phyloP scores from a whole-genome alignment of 2,329 filamentous ascomycete species.

The Malbranchea zuffiana region DNA sequence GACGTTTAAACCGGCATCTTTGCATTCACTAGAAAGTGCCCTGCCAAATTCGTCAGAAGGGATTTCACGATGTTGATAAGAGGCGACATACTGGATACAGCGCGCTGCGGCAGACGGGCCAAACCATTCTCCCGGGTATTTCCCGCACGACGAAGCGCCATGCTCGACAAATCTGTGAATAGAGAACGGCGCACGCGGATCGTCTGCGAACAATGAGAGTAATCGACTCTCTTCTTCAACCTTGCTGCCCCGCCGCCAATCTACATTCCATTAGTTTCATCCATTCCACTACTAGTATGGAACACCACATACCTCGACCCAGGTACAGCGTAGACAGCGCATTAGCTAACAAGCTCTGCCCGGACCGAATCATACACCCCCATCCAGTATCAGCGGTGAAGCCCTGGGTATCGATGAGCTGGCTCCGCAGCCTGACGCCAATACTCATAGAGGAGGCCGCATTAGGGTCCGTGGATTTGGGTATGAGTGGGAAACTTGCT shows the following conservation, averaged over 20 bases:
- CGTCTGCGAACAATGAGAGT: conserved; percentile 75
- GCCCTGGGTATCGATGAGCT: conserved; percentile 64
- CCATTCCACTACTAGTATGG: neutral
- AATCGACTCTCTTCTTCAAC: conserved; percentile 56
- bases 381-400: conserved; percentile 93
- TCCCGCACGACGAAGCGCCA: conserved; percentile 76
- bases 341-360: conserved; percentile 86
- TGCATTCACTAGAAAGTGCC: conserved; percentile 58
- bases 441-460: conserved; percentile 65
- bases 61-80: no score
- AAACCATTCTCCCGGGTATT: conserved; percentile 96
- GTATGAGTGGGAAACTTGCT: conserved; percentile 72
- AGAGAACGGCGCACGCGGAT: conserved; percentile 76
- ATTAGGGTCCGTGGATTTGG: conserved; percentile 63
- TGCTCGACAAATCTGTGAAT: conserved; percentile 90
- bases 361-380: conserved; percentile 98
- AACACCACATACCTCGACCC: conserved; percentile 55
- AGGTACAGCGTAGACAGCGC: conserved; percentile 60
- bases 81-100: conserved; percentile 80
- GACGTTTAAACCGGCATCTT: conserved; percentile 56
- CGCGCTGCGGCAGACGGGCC: conserved; percentile 90
- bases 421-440: conserved; percentile 69
- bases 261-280: conserved; percentile 29
- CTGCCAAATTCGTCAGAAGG: no score
- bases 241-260: conserved; percentile 60